Evolutionary conservation across 441 rosid species (phyloP), one percentile per base, ranked within the genome.

Genomic region (Erysimum pusillum): DNA sequence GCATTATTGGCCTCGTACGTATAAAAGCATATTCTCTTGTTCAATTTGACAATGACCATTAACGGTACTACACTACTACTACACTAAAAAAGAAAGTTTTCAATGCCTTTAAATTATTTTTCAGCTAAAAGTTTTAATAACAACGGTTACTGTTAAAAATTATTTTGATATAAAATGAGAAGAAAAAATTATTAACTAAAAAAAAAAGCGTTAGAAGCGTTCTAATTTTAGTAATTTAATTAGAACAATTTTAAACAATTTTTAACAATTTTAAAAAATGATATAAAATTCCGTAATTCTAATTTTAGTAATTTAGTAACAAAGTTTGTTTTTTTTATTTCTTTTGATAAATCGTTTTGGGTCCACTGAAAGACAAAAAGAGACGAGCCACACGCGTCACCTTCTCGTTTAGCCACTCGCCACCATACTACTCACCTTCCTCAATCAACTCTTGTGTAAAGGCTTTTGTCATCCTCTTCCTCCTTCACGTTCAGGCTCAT

Each of bases 21-120:
- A 9, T 32, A 22, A 41, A 70, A 22, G 36, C 36, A 35, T 59
- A 59, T 71, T 71, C 67, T 71, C 59, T 45, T 5, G 11, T 32
- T 32, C 5, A 31, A 31, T 12, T 2, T 34, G 58, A 58, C 35
- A 70, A 22, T 70, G 57, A 45, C 58, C 44, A 45, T 46, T 46
- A 34, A 70, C 36, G 14, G 20, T 46, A 31, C 11, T 6, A 14
- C 15, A n/a, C 8, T 13, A n/a, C n/a, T n/a, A n/a, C n/a, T n/a
- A n/a, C n/a, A 2, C 6, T 6, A 45, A 12, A 11, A 41, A 41
- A 39, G 0, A 3, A 2, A 13, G 15, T 12, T 14, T 42, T 42
- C 7, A 42, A 42, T 6, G 46, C n/a, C 46, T 12, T 42, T 13
- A 13, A 1, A 42, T 13, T 12, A 3, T 42, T 41, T 13, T 13